A percentile compares a stretch with the other conserved stretches of the same genome.
Conservation (phyloP, 805 yeast species). For the Yamadazyma kitorensis region DNA sequence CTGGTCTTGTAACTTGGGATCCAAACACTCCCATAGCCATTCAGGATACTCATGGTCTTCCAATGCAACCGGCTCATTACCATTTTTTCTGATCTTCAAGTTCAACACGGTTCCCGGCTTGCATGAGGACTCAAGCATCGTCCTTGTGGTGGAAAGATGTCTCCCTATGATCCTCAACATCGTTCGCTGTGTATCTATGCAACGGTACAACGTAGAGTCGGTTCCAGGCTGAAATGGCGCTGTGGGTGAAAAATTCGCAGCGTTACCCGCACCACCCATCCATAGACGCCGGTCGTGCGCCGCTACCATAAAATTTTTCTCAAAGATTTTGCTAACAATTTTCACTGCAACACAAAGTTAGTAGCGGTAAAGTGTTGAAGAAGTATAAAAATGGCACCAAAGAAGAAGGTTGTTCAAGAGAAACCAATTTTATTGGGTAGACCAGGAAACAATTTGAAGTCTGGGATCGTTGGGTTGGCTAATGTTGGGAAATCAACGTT, state of each 20-base stretch:
- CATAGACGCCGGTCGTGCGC: slow-evolving; percentile 5
- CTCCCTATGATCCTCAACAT: slow-evolving; percentile 6
- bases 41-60: slow-evolving; percentile 89
- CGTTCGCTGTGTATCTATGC: not conserved
- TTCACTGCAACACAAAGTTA: not conserved
- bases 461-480: slow-evolving; percentile 74
- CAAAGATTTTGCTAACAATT: not conserved
- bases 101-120: slow-evolving; percentile 71
- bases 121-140: slow-evolving; percentile 31
- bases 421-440: slow-evolving; percentile 72
- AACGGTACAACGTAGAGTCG: too few relatives aligned
- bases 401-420: slow-evolving; percentile 61
- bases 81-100: slow-evolving; percentile 70
- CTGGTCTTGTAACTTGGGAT: slow-evolving; percentile 56
- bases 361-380: too few relatives aligned
- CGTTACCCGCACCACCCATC: too few relatives aligned
- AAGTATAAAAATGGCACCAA: slow-evolving; percentile 72
- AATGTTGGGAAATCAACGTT: slow-evolving; percentile 52
- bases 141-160: not conserved
- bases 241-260: not conserved
- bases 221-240: too few relatives aligned
- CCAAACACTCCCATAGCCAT: slow-evolving; percentile 90
- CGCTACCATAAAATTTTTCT: slow-evolving; percentile 9
- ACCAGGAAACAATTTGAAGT: slow-evolving; percentile 51
- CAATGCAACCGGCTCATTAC: slow-evolving; percentile 85